phyloP scores from a whole-genome alignment of 768 basidiomycete species.

The Leccinum broughii region DNA sequence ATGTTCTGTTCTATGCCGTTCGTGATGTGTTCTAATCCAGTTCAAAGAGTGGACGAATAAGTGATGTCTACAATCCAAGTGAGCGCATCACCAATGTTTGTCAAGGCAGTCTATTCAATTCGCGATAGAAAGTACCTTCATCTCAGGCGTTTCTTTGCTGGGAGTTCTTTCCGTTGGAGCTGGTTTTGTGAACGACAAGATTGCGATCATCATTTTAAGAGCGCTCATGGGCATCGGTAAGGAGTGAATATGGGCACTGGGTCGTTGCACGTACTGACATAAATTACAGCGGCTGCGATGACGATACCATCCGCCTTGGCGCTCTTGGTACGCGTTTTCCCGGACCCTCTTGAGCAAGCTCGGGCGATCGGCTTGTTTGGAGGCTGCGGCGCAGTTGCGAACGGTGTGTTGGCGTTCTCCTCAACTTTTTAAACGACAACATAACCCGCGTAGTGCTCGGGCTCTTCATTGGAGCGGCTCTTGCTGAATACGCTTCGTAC shows the following conservation, averaged over 20 bases:
- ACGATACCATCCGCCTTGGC: constrained; percentile 51
- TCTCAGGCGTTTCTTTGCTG: constrained; percentile 40
- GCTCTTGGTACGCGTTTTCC: constrained; percentile 51
- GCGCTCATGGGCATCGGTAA: constrained; percentile 49
- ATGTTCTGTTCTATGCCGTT: background rate
- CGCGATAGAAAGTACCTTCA: constrained; percentile 43
- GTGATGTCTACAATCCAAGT: constrained; percentile 34
- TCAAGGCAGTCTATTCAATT: constrained; percentile 26
- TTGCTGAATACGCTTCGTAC: constrained; percentile 43
- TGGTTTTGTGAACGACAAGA: constrained; percentile 48
- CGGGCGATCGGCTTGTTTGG: constrained; percentile 50
- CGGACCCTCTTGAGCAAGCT: constrained; percentile 46
- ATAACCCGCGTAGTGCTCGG: constrained; percentile 36
- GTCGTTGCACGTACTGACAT: constrained; percentile 5
- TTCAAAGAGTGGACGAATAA: constrained; percentile 25
- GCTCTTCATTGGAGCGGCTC: constrained; percentile 43
- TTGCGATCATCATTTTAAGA: constrained; percentile 51
- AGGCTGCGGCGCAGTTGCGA: constrained; percentile 46
- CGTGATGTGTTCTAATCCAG: constrained; percentile 5
- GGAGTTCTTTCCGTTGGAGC: constrained; percentile 45
- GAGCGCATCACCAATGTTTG: constrained; percentile 17
- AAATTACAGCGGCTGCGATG: constrained; percentile 42
- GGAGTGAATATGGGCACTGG: background rate
- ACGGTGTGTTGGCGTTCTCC: constrained; percentile 29
- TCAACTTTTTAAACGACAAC: background rate